Percentiles rank a stretch among this genome's conserved stretches.
Evolutionary conservation across 75 land plant genomes (phyloP).

Genomic region (Pseudotsuga menziesii): DNA sequence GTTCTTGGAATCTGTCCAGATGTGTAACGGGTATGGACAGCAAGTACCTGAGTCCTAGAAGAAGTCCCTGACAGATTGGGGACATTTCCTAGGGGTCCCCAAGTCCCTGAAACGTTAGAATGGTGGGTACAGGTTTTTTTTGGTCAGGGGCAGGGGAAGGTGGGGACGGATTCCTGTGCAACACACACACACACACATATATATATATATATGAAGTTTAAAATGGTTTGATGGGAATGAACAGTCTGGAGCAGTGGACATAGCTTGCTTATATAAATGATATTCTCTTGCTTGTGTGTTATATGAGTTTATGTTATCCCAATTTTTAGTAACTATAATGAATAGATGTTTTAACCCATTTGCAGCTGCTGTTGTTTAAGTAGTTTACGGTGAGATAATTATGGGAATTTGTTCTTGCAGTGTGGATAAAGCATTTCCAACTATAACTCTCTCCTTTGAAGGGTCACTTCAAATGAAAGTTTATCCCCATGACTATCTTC

Average conservation of each 20-base stretch:
- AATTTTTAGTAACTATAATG: neutral
- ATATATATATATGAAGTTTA: neutral
- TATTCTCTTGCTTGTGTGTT: neutral
- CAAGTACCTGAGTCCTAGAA: no score
- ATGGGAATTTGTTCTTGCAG: conserved; percentile 33
- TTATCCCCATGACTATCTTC: conserved; percentile 73
- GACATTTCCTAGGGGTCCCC: no score
- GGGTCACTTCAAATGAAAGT: conserved; percentile 47
- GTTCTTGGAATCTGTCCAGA: no score
- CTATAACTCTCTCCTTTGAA: conserved; percentile 58
- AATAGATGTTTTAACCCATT: neutral
- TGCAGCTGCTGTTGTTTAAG: neutral
- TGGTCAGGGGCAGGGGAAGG: no score
- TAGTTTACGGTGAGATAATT: neutral
- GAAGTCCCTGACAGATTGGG: no score
- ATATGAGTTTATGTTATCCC: neutral
- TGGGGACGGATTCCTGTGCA: no score
- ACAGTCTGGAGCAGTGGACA: neutral
- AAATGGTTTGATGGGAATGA: neutral
- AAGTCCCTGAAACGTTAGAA: no score
- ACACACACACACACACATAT: no score
- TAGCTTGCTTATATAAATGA: neutral
- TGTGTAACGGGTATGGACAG: no score
- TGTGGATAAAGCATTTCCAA: conserved; percentile 73
- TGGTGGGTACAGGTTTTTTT: no score